Evolutionary conservation across 164 flowering plant genomes (phyloP).

Genomic region (Liquidambar formosana): DNA sequence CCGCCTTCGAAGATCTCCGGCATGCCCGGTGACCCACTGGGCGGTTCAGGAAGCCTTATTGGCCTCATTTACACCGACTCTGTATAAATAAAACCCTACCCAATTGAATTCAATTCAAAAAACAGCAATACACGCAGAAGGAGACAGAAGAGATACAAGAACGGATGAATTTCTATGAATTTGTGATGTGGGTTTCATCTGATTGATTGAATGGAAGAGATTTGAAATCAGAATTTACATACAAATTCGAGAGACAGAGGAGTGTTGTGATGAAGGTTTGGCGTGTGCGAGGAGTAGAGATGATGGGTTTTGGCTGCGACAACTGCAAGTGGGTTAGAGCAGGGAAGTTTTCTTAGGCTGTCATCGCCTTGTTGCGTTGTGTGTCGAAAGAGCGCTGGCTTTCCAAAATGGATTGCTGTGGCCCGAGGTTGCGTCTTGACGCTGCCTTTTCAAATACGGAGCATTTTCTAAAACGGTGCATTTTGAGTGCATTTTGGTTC

Average conservation of each 20-base stretch:
- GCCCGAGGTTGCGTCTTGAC: no score
- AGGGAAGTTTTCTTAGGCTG: no score
- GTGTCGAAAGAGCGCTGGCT: no score
- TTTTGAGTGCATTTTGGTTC: no score
- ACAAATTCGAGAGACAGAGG: not conserved
- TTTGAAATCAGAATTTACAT: no score
- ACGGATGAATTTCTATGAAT: not conserved
- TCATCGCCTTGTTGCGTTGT: no score
- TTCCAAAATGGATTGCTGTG: no score
- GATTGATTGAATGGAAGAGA: not conserved
- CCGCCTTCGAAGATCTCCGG: slow-evolving; percentile 90
- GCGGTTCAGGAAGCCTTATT: slow-evolving; percentile 87
- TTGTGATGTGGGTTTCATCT: not conserved
- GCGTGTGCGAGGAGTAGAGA: no score
- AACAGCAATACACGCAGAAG: not conserved
- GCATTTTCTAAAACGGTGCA: no score
- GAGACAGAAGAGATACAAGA: not conserved
- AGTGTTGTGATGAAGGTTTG: slow-evolving; percentile 2
- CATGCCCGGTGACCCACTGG: slow-evolving; percentile 51
- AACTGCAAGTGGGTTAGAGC: no score
- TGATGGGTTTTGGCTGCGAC: no score
- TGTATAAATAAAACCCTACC: slow-evolving; percentile 3
- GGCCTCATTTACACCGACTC: slow-evolving; percentile 52
- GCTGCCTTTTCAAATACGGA: no score
- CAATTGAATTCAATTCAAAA: not conserved